Percentiles rank a stretch among this genome's conserved stretches.
Evolutionary conservation across 164 flowering plant genomes (phyloP).

Genomic region (Cinnamomum micranthum): DNA sequence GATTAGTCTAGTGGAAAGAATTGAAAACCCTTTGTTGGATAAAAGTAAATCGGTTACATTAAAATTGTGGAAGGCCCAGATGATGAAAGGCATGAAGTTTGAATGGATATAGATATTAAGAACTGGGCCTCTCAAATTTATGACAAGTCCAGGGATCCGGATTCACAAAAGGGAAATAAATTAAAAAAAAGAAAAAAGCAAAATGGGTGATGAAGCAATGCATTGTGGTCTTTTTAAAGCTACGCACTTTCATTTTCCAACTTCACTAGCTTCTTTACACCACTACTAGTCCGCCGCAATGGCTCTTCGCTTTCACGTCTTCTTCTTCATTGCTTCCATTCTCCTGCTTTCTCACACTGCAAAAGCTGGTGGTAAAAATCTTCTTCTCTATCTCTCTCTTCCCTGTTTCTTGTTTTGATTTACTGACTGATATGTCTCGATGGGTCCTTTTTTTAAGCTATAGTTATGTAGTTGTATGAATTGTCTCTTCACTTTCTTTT

Average conservation of each 20-base stretch:
- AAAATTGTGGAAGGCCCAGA: too few relatives aligned
- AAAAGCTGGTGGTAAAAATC: slow-evolving; percentile 31
- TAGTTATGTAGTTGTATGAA: background rate
- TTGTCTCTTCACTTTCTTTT: background rate
- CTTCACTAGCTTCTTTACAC: background rate
- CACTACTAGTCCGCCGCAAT: slow-evolving; percentile 10
- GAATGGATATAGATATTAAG: too few relatives aligned
- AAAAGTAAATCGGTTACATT: too few relatives aligned
- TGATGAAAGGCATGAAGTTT: too few relatives aligned
- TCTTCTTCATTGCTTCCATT: slow-evolving; percentile 26
- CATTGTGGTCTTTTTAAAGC: background rate
- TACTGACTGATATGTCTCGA: background rate
- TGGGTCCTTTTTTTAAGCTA: slow-evolving; percentile 1
- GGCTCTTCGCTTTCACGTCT: slow-evolving; percentile 21
- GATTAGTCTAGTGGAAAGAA: too few relatives aligned
- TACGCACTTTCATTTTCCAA: background rate
- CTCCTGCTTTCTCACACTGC: slow-evolving; percentile 25
- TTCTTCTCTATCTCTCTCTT: background rate
- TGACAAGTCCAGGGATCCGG: too few relatives aligned
- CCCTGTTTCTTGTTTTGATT: background rate
- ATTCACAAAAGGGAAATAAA: too few relatives aligned
- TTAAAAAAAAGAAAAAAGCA: background rate
- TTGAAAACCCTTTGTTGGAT: too few relatives aligned
- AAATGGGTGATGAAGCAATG: background rate
- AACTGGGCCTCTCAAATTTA: too few relatives aligned